These are phyloP conservation scores for Penicillium parvum DNA, from an alignment of 495 filamentous ascomycete species.

Conservation along the genomic window DNA sequence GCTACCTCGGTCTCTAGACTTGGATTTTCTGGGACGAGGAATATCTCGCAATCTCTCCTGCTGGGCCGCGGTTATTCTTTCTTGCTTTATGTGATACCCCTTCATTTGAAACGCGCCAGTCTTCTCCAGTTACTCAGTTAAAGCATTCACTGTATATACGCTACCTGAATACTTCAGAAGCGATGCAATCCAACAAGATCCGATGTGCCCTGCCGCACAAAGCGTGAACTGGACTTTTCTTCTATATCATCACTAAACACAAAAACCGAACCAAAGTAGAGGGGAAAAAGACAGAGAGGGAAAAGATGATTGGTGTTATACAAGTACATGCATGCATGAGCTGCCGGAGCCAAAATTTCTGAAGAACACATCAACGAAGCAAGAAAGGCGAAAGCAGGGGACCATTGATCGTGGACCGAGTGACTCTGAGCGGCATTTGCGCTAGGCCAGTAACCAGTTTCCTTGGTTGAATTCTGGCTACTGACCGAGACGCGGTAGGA, in stretches of 20 bases:
- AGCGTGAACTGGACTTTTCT: constrained; percentile 6
- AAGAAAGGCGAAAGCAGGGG: constrained; percentile 17
- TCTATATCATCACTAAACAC: constrained; percentile 35
- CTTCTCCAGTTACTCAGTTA: no score
- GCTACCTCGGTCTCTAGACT: no score
- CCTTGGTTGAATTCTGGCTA: no score
- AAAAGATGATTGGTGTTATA: constrained; percentile 34
- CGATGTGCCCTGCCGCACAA: not conserved
- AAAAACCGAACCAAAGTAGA: constrained; percentile 23
- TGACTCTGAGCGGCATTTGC: not conserved
- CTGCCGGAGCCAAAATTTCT: constrained; percentile 33
- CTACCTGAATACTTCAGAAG: no score
- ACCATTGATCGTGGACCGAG: not conserved
- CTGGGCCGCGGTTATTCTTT: not conserved
- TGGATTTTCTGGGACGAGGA: no score
- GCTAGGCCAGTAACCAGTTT: no score
- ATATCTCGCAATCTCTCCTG: no score
- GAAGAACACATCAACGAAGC: constrained; percentile 27
- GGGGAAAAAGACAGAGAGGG: constrained; percentile 18
- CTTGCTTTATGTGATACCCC: not conserved
- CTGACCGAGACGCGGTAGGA: no score
- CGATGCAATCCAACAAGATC: not conserved
- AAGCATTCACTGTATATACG: no score
- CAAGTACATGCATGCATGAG: constrained; percentile 46
- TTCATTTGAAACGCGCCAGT: not conserved